A percentile compares a stretch with the other conserved stretches of the same genome.
phyloP scores from a whole-genome alignment of 2,329 filamentous ascomycete species.

The Ophiostoma triangulosporum region DNA sequence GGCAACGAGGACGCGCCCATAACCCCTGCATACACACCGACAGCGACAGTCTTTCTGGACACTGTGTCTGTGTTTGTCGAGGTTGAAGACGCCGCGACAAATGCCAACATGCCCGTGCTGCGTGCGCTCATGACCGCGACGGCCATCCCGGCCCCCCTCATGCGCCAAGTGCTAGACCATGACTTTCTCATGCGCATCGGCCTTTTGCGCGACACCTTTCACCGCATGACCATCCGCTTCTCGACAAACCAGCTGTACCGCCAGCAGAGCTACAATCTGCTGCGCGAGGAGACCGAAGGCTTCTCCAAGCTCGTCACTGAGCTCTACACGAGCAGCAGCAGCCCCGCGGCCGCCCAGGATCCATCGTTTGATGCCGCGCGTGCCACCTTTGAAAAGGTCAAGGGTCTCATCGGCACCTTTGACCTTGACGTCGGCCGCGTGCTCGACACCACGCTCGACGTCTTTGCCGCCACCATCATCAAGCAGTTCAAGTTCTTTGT shows the following conservation, averaged over 20 bases:
- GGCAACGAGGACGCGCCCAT: background rate
- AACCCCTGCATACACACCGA: slow-evolving; percentile 16
- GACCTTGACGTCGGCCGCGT: slow-evolving; percentile 92
- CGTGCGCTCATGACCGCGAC: slow-evolving; percentile 59
- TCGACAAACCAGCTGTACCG: slow-evolving; percentile 88
- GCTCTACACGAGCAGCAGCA: slow-evolving; percentile 69
- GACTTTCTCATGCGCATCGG: slow-evolving; percentile 61
- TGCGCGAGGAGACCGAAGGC: slow-evolving; percentile 91
- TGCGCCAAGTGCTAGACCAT: slow-evolving; percentile 75
- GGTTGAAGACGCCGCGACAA: slow-evolving; percentile 41
- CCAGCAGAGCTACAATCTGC: slow-evolving; percentile 90
- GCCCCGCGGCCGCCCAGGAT: slow-evolving; percentile 50
- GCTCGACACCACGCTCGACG: slow-evolving; percentile 85
- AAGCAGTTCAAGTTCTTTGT: slow-evolving; percentile 91
- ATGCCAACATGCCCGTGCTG: slow-evolving; percentile 35
- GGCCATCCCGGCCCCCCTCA: slow-evolving; percentile 53
- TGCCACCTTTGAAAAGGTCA: slow-evolving; percentile 81
- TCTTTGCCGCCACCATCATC: slow-evolving; percentile 85
- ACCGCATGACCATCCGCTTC: slow-evolving; percentile 70
- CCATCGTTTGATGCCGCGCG: slow-evolving; percentile 60
- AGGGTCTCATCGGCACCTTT: slow-evolving; percentile 90
- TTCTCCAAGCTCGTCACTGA: slow-evolving; percentile 95
- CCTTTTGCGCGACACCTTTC: slow-evolving; percentile 75
- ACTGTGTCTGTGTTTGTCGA: slow-evolving; percentile 69
- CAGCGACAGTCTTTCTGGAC: slow-evolving; percentile 63